Percentiles rank a stretch among this genome's conserved stretches.
These are phyloP conservation scores for Clarireedia monteithiana DNA, from an alignment of 2,329 filamentous ascomycete genomes.

Conservation along the genomic window DNA sequence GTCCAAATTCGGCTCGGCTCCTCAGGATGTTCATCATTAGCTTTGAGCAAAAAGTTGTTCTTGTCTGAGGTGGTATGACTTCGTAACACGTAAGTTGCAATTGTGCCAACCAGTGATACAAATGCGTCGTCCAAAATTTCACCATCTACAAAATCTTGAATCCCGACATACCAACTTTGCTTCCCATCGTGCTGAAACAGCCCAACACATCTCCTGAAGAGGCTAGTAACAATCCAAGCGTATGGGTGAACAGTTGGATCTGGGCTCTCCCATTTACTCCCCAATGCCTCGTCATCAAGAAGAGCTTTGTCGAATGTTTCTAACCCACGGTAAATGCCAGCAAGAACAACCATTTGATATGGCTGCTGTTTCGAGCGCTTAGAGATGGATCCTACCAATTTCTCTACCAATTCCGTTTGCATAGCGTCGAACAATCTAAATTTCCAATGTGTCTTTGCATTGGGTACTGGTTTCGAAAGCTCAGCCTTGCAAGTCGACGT, in stretches of 20 bases:
- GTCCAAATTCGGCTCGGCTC: slow-evolving; percentile 8
- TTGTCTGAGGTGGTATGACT: slow-evolving; percentile 13
- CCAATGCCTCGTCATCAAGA: background rate
- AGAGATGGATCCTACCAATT: slow-evolving; percentile 12
- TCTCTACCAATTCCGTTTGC: slow-evolving; percentile 14
- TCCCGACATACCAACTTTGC: slow-evolving; percentile 9
- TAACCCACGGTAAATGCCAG: slow-evolving; percentile 18
- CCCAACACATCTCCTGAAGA: slow-evolving; percentile 12
- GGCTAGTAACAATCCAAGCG: slow-evolving; percentile 13
- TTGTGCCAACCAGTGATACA: slow-evolving; percentile 16
- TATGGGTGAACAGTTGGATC: slow-evolving; percentile 12
- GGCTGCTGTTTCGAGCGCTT: slow-evolving; percentile 11
- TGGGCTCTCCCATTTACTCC: background rate
- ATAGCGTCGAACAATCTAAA: slow-evolving; percentile 20
- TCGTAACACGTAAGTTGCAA: slow-evolving; percentile 15
- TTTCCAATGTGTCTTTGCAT: slow-evolving; percentile 10
- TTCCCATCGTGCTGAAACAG: slow-evolving; percentile 7
- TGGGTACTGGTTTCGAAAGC: background rate
- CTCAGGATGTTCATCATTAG: background rate
- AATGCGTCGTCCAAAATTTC: slow-evolving; percentile 3
- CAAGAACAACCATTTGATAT: slow-evolving; percentile 20
- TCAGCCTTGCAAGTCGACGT: slow-evolving; percentile 12
- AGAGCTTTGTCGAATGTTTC: slow-evolving; percentile 20
- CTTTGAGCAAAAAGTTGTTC: slow-evolving; percentile 14
- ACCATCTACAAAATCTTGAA: slow-evolving; percentile 1